A percentile compares a stretch with the other conserved stretches of the same genome.
Evolutionary conservation across 345 rosid species (phyloP).

Genomic region (Gossypium sturtianum): DNA sequence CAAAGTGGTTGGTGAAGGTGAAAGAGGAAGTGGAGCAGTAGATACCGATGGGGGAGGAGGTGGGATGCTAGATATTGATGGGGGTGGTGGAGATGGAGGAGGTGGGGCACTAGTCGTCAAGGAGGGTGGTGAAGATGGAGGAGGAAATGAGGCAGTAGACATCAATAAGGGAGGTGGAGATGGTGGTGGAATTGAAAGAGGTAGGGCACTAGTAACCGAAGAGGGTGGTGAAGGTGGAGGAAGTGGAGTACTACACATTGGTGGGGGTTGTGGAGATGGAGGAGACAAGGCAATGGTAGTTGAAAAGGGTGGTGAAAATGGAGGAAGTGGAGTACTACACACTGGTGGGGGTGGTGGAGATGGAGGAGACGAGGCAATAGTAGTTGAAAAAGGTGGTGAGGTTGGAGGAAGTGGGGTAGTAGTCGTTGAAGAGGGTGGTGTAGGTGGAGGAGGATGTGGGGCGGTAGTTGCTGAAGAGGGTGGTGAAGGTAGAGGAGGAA

Average conservation of each 20-base stretch:
- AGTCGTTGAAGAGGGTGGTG: conserved; percentile 25
- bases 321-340: conserved; percentile 30
- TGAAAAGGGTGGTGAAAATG: too few relatives aligned
- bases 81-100: background rate
- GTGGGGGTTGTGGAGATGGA: conserved; percentile 20
- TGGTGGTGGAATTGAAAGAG: background rate
- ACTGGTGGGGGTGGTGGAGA: background rate
- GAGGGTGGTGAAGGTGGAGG: conserved; percentile 26
- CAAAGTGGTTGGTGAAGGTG: background rate
- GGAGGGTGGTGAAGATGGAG: background rate
- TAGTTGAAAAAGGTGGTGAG: conserved; percentile 14
- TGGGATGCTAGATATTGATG: background rate
- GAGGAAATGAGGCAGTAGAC: background rate
- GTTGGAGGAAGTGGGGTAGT: background rate
- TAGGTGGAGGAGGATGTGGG: background rate
- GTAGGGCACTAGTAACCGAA: background rate
- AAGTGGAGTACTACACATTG: conserved; percentile 28
- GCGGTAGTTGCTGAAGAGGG: background rate
- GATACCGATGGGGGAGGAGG: background rate
- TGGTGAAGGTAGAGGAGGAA: conserved; percentile 16
- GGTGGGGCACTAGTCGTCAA: background rate
- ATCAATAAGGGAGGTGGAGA: background rate
- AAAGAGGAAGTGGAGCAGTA: background rate
- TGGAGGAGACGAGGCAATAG: conserved; percentile 17
- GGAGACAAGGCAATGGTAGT: too few relatives aligned